A percentile compares a stretch with the other conserved stretches of the same genome.
phyloP scores from a whole-genome alignment of 2,329 filamentous ascomycete species.

The Dothiorella sarmentorum region DNA sequence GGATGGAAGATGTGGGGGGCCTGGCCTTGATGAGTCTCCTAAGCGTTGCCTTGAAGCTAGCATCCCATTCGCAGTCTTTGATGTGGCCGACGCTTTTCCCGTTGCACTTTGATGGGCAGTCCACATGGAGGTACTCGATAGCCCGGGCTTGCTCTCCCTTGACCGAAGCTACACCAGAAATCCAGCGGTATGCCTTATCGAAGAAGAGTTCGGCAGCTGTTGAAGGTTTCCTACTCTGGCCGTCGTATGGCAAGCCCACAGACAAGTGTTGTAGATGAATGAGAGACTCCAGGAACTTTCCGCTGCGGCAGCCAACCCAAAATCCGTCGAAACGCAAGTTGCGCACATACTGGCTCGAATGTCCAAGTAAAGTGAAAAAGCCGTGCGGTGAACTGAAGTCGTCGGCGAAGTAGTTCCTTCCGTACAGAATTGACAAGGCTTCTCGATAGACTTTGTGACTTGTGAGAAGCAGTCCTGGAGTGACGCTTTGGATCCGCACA shows the following conservation, averaged over 20 bases:
- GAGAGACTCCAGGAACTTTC: background rate
- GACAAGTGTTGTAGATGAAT: background rate
- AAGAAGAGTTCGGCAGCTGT: background rate
- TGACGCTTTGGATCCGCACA: too few species aligned
- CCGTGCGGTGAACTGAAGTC: background rate
- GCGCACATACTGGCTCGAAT: background rate
- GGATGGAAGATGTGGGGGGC: background rate
- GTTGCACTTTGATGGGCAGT: background rate
- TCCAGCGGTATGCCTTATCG: background rate
- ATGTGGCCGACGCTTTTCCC: accelerated
- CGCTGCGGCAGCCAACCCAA: background rate
- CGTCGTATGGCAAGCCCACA: background rate
- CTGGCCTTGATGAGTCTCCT: background rate
- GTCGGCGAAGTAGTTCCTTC: background rate
- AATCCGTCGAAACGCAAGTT: background rate
- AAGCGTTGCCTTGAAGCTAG: background rate
- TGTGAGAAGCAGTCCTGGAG: background rate
- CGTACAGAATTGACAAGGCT: background rate
- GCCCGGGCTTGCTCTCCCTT: background rate
- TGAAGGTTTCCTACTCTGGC: background rate
- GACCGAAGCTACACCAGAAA: background rate
- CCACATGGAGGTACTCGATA: background rate
- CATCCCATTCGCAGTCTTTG: background rate
- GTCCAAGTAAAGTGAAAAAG: background rate
- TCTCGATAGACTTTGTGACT: background rate